Conservation (phyloP, 2,329 filamentous ascomycete genomes). For the Neopestalotiopsis sp. region DNA sequence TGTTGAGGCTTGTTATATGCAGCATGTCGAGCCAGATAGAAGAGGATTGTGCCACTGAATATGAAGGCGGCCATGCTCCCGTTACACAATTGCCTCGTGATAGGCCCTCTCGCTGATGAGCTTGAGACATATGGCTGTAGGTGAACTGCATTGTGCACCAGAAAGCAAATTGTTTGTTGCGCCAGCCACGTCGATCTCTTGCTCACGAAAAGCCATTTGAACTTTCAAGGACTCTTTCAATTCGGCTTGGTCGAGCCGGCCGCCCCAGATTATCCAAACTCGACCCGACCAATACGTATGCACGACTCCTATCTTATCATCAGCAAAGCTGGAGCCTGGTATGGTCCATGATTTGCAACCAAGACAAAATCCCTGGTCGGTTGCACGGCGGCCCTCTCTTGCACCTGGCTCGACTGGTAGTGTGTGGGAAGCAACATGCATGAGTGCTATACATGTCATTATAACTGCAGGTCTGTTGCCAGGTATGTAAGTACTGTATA, state of each 20-base stretch:
- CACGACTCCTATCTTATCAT: neutral
- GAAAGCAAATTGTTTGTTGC: neutral
- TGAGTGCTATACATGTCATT: neutral
- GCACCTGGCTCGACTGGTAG: neutral
- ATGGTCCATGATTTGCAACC: neutral
- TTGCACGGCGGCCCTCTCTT: neutral
- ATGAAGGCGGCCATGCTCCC: neutral
- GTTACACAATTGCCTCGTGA: neutral
- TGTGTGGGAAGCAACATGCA: neutral
- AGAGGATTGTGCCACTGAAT: neutral
- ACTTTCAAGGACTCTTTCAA: neutral
- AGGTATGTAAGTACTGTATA: neutral
- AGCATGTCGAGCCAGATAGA: neutral
- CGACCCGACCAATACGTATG: neutral
- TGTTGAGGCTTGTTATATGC: neutral
- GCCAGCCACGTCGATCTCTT: neutral
- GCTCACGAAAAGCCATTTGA: neutral
- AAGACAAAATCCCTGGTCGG: neutral
- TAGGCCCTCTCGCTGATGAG: neutral
- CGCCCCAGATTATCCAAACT: neutral
- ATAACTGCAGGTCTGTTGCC: neutral
- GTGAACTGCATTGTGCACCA: neutral
- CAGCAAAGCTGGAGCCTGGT: neutral
- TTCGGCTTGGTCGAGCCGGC: neutral
- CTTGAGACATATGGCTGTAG: neutral